Evolutionary conservation across 805 yeast genomes (phyloP), one percentile per base, ranked within the genome.

Genomic region (Teunomyces funiuensis): DNA sequence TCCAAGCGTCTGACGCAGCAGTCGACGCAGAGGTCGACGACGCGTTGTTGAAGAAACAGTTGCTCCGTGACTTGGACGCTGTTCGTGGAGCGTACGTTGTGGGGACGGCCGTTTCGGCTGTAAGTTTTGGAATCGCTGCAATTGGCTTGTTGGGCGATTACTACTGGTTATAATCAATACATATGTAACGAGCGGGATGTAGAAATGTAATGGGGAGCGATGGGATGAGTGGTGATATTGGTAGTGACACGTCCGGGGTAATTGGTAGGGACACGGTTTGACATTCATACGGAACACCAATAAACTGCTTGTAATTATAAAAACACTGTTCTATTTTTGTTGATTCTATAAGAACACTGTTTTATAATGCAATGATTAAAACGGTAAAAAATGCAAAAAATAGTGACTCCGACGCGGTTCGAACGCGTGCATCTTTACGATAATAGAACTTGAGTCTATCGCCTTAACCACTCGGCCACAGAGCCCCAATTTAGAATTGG

Each of bases 141-240:
- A 56, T 82, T 46, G 88, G 88, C 10, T 68, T 78, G 40, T 54
- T 76, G 42, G 88, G 88, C 9, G 88, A 82, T 53, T 50, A 34
- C 37, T 34, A 17, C n/a, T 33, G 14, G 27, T 31, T 31, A 16
- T 31, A 31, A 19, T 31, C n/a, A n/a, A 31, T 17, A 14, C 18
- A 7, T 7, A 28, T 28, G 15, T 28, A 28, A n/a, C n/a, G n/a
- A n/a, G n/a, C n/a, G n/a, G n/a, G n/a, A n/a, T n/a, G n/a, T n/a
- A n/a, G n/a, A n/a, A n/a, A n/a, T n/a, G n/a, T n/a, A n/a, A n/a
- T n/a, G n/a, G n/a, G n/a, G n/a, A n/a, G n/a, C n/a, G n/a, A n/a
- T n/a, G n/a, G n/a, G n/a, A n/a, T n/a, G n/a, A n/a, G n/a, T n/a
- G n/a, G n/a, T n/a, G n/a, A n/a, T 13, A 25, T 13, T 28, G 31